Conservation (phyloP, 2,329 filamentous ascomycete genomes). For the Magnaporthiopsis poae region DNA sequence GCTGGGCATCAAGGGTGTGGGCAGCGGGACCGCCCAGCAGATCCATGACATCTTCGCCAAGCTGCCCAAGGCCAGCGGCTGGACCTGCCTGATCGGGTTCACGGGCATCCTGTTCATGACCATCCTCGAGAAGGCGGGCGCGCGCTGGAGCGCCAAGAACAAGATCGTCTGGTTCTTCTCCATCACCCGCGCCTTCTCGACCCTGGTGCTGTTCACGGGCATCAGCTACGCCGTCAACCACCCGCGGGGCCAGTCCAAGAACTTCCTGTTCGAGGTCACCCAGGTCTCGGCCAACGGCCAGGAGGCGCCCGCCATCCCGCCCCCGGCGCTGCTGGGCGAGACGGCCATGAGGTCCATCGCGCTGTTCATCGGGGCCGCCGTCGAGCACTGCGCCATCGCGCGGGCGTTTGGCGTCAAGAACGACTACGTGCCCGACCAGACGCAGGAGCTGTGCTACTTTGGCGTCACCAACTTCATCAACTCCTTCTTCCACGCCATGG, state of each 20-base stretch:
- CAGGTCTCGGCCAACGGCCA: constrained; percentile 49
- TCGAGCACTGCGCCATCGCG: constrained; percentile 56
- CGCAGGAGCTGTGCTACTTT: constrained; percentile 55
- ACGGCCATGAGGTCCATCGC: constrained; percentile 46
- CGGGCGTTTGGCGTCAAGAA: constrained; percentile 54
- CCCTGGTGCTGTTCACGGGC: constrained; percentile 51
- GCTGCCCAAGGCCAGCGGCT: constrained; percentile 46
- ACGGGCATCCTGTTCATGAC: constrained; percentile 46
- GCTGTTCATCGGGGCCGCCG: constrained; percentile 49
- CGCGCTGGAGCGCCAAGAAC: constrained; percentile 48
- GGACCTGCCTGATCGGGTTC: constrained; percentile 51
- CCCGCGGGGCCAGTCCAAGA: constrained; percentile 25
- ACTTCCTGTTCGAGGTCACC: constrained; percentile 47
- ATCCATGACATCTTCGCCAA: constrained; percentile 49
- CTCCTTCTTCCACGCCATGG: constrained; percentile 55
- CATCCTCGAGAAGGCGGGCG: constrained; percentile 46
- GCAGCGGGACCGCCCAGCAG: constrained; percentile 43
- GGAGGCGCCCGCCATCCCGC: constrained; percentile 37
- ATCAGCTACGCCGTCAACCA: constrained; percentile 55
- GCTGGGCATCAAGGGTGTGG: constrained; percentile 42
- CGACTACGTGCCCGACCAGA: constrained; percentile 53
- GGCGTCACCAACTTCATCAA: constrained; percentile 55
- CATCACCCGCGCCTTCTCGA: constrained; percentile 50
- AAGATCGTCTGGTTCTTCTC: constrained; percentile 48
- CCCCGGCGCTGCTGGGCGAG: constrained; percentile 37